Evolutionary conservation across 345 rosid species (phyloP).

Genomic region (Orychophragmus violaceus): DNA sequence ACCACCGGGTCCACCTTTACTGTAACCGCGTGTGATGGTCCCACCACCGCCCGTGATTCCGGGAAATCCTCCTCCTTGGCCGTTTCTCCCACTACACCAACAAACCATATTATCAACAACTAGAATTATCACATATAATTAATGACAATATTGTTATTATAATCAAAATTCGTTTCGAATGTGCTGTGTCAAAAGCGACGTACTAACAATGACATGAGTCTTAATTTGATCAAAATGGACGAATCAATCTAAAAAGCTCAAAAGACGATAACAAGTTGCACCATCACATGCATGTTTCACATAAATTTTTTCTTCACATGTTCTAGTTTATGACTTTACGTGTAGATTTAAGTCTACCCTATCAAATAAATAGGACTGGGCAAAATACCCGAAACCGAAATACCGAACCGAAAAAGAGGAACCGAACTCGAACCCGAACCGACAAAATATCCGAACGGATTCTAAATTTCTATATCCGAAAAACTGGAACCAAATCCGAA

Average conservation of each 20-base stretch:
- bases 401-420: too few species aligned
- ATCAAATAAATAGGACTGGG: not conserved
- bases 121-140: conserved; percentile 11
- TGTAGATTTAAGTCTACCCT: not conserved
- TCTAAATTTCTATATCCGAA: too few species aligned
- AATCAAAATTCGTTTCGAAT: not conserved
- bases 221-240: conserved; percentile 18
- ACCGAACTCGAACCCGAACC: too few species aligned
- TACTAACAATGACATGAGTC: conserved; percentile 11
- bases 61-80: conserved; percentile 24
- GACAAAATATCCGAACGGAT: too few species aligned
- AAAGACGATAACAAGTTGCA: conserved; percentile 20
- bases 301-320: not conserved
- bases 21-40: conserved; percentile 44
- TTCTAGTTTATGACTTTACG: not conserved
- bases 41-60: conserved; percentile 33
- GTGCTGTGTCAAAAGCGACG: conserved; percentile 2
- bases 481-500: too few species aligned
- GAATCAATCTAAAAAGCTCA: conserved; percentile 20
- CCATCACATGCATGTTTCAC: conserved; percentile 23
- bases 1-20: conserved; percentile 35
- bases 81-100: conserved; percentile 39
- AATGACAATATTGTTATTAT: not conserved
- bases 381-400: too few species aligned
- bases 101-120: conserved; percentile 9